Conservation (phyloP, 257 asterid species). For the Gardenia jasminoides region DNA sequence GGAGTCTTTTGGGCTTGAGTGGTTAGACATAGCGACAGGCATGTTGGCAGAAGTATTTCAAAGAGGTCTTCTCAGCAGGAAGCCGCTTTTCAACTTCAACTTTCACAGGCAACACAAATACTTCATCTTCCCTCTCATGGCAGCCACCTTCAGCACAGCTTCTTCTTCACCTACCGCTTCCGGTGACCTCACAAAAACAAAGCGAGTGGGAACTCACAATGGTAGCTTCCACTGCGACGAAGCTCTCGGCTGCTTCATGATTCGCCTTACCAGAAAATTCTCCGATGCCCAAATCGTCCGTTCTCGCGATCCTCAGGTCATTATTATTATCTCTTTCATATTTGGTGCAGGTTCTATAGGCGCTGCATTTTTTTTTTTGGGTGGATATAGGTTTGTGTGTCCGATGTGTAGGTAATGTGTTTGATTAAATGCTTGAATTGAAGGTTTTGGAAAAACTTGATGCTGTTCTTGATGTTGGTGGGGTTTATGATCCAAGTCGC, state of each 20-base stretch:
- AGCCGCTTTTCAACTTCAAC: conserved; percentile 34
- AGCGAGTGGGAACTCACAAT: conserved; percentile 82
- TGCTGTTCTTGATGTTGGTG: conserved; percentile 95
- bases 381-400: background rate
- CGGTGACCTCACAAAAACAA: conserved; percentile 21
- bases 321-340: background rate
- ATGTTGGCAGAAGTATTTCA: conserved; percentile 21
- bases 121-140: conserved; percentile 39
- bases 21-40: background rate
- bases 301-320: conserved; percentile 77
- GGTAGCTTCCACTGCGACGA: conserved; percentile 99
- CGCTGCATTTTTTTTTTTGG: background rate
- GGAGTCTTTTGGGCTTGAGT: no score
- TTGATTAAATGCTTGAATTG: conserved; percentile 49
- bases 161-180: conserved; percentile 1
- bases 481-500: conserved; percentile 64
- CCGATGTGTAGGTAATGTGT: conserved; percentile 36
- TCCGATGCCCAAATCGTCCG: conserved; percentile 73
- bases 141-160: conserved; percentile 37
- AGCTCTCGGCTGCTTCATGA: conserved; percentile 96
- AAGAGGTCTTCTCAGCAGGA: conserved; percentile 33
- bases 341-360: background rate
- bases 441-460: conserved; percentile 81
- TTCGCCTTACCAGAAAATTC: conserved; percentile 74
- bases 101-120: conserved; percentile 8